These are phyloP conservation scores for Chlorencoelia australis DNA, from an alignment of 2,329 filamentous ascomycete genomes.

Conservation along the genomic window DNA sequence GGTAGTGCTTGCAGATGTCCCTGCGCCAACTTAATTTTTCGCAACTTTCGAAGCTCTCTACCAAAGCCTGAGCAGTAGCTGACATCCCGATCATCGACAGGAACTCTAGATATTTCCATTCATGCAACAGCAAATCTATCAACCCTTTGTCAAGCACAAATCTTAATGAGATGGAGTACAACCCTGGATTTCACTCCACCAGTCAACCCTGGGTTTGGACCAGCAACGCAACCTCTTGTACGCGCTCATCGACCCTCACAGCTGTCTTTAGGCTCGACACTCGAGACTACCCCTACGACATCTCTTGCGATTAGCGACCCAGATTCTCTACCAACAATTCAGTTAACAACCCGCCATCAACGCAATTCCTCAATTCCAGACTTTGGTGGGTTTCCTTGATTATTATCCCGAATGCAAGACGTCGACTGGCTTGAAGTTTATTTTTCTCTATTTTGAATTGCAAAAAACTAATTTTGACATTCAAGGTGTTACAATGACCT, in stretches of 20 bases:
- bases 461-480: too few relatives aligned
- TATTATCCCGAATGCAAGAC: too few relatives aligned
- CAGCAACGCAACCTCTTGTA: conserved; percentile 47
- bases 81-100: too few relatives aligned
- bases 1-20: too few relatives aligned
- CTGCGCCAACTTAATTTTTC: too few relatives aligned
- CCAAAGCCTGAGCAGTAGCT: too few relatives aligned
- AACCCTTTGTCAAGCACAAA: conserved; percentile 46
- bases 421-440: too few relatives aligned
- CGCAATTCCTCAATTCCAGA: conserved; percentile 40
- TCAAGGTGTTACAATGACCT: conserved; percentile 67
- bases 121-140: conserved; percentile 49
- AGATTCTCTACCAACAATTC: conserved; percentile 49
- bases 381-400: too few relatives aligned
- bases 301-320: conserved; percentile 48
- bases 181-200: conserved; percentile 58
- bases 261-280: conserved; percentile 49
- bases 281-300: conserved; percentile 40
- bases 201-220: conserved; percentile 52
- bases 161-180: conserved; percentile 59
- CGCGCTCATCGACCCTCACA: conserved; percentile 53
- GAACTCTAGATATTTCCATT: conserved; percentile 51
- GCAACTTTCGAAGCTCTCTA: too few relatives aligned
- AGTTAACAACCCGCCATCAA: conserved; percentile 37
- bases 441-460: too few relatives aligned